phyloP scores from a whole-genome alignment of 169 alveolate species.

The Amoebophrya sp. region DNA sequence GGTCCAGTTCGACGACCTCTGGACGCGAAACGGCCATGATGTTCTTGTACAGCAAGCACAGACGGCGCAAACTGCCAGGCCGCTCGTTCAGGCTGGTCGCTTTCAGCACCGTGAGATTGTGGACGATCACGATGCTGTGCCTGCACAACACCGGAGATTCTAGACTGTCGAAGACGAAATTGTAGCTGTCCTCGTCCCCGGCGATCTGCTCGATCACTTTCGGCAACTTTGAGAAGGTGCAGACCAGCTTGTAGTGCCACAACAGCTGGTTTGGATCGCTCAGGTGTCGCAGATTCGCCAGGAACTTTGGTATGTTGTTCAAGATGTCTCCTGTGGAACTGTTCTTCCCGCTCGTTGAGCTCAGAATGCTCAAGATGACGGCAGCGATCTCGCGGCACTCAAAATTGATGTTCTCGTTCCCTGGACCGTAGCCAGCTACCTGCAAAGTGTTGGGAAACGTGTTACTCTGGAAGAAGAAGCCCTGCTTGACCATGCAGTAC shows the following conservation, averaged over 20 bases:
- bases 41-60: not conserved
- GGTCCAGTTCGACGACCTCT: not conserved
- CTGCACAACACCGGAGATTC: not conserved
- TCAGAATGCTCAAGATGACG: not conserved
- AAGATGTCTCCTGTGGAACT: not conserved
- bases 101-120: slow-evolving; percentile 5
- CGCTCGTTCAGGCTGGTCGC: not conserved
- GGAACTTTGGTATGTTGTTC: not conserved
- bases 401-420: not conserved
- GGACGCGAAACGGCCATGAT: not conserved
- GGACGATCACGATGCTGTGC: slow-evolving; percentile 18
- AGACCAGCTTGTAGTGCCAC: slow-evolving; percentile 16
- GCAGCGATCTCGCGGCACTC: slow-evolving; percentile 24
- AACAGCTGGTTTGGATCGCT: slow-evolving; percentile 2
- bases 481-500: slow-evolving; percentile 24
- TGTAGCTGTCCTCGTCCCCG: not conserved
- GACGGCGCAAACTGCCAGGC: not conserved
- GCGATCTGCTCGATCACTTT: slow-evolving; percentile 17
- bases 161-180: not conserved
- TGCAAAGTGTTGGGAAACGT: not conserved
- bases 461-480: not conserved
- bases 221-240: not conserved
- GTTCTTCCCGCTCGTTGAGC: not conserved
- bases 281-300: not conserved
- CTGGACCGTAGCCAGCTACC: not conserved